Percentiles rank a stretch among this genome's conserved stretches.
Conservation (phyloP, 2,329 filamentous ascomycete genomes). For the Graphilbum ipis-grandicollis region DNA sequence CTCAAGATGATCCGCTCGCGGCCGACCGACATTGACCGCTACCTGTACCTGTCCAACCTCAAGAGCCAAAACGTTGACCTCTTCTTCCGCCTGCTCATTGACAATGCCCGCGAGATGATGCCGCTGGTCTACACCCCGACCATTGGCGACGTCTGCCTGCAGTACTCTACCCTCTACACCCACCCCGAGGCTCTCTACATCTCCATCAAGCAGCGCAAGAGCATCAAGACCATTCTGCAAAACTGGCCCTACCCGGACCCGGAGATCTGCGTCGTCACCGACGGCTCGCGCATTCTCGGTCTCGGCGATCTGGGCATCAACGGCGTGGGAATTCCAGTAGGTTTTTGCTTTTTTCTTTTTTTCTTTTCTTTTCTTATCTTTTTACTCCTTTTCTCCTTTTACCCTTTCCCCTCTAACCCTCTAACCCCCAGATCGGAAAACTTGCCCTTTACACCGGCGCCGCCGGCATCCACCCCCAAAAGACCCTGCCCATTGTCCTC, state of each 20-base stretch:
- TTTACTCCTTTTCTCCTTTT: neutral
- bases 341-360: constrained; percentile 14
- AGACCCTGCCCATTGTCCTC: constrained; percentile 56
- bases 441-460: constrained; percentile 88
- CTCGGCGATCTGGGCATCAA: constrained; percentile 92
- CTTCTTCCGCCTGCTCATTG: constrained; percentile 67
- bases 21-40: constrained; percentile 60
- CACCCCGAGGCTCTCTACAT: constrained; percentile 92
- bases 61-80: constrained; percentile 63
- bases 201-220: constrained; percentile 84
- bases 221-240: constrained; percentile 69
- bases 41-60: constrained; percentile 62
- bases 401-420: neutral
- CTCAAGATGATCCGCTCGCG: constrained; percentile 59
- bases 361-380: neutral
- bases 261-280: constrained; percentile 92
- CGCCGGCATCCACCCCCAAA: constrained; percentile 81
- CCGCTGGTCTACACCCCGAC: constrained; percentile 77
- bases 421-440: constrained; percentile 57
- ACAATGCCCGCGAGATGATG: constrained; percentile 60
- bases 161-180: constrained; percentile 92
- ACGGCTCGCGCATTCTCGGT: constrained; percentile 83
- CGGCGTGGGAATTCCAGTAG: constrained; percentile 87
- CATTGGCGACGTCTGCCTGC: constrained; percentile 88
- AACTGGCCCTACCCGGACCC: constrained; percentile 87